These are phyloP conservation scores for Nicotiana benthamiana DNA, from an alignment of 257 asterid genomes.

Conservation along the genomic window DNA sequence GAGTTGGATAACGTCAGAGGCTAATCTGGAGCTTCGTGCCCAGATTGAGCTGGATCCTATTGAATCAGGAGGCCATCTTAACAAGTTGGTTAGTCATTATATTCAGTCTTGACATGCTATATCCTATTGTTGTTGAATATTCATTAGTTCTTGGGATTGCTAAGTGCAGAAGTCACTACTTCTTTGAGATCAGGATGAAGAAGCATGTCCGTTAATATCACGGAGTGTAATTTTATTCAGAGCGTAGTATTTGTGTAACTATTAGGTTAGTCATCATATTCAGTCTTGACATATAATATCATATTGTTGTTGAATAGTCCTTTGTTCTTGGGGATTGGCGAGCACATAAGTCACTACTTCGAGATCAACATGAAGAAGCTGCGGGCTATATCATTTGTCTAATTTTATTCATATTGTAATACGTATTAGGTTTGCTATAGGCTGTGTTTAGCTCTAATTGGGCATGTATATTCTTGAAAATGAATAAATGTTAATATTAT, in stretches of 20 bases:
- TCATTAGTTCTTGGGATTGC: neutral
- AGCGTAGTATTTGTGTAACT: neutral
- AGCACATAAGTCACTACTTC: neutral
- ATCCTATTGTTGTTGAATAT: neutral
- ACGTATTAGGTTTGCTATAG: neutral
- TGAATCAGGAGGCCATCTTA: neutral
- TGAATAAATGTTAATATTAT: too few species aligned
- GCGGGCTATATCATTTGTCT: neutral
- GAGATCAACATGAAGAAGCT: neutral
- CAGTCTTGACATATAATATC: neutral
- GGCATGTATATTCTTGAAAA: too few species aligned
- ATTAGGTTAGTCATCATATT: neutral
- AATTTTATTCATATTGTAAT: neutral
- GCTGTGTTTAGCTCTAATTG: too few species aligned
- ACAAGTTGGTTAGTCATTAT: neutral
- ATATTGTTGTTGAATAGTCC: neutral
- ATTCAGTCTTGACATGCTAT: neutral
- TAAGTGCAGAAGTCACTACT: neutral
- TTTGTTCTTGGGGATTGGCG: neutral
- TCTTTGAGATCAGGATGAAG: neutral
- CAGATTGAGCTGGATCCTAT: neutral
- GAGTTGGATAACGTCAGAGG: neutral
- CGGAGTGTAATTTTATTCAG: neutral
- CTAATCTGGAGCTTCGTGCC: neutral
- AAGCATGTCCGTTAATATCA: neutral